These are phyloP conservation scores for Zymoseptoria passerinii DNA, from an alignment of 2,329 filamentous ascomycete species.

Conservation along the genomic window DNA sequence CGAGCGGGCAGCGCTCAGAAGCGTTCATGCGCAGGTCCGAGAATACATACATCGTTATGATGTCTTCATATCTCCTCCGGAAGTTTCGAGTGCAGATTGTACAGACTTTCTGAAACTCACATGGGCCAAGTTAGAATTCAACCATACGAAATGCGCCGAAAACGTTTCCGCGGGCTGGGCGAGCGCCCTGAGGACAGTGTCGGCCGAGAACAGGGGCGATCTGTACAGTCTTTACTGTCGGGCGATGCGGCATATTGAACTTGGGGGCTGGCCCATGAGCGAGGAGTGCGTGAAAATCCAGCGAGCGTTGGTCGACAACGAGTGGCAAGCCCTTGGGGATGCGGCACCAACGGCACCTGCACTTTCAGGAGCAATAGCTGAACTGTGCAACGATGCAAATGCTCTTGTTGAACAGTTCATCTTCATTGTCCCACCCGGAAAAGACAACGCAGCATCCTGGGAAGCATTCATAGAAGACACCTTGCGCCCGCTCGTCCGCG, in stretches of 20 bases:
- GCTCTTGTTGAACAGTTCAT: not conserved
- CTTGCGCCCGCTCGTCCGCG: not conserved
- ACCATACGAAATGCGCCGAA: not conserved
- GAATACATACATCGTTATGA: not conserved
- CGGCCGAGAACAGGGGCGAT: not conserved
- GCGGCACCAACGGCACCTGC: not conserved
- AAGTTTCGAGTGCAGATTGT: not conserved
- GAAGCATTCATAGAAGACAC: not conserved
- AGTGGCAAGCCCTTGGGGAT: too few species aligned
- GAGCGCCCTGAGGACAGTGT: not conserved
- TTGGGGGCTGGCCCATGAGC: not conserved
- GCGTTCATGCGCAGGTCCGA: not conserved
- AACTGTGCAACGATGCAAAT: not conserved
- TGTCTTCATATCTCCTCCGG: not conserved
- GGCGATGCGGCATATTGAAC: not conserved
- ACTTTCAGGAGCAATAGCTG: not conserved
- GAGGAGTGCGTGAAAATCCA: not conserved
- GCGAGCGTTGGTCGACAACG: not conserved
- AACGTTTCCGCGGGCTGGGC: not conserved
- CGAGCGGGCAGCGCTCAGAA: not conserved
- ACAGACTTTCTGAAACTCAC: not conserved
- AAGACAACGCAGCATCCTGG: not conserved
- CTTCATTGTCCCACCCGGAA: not conserved
- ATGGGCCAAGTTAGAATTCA: not conserved
- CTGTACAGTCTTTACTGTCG: not conserved